These are phyloP conservation scores for Lepidium sativum DNA, from an alignment of 345 rosid species.

Conservation along the genomic window DNA sequence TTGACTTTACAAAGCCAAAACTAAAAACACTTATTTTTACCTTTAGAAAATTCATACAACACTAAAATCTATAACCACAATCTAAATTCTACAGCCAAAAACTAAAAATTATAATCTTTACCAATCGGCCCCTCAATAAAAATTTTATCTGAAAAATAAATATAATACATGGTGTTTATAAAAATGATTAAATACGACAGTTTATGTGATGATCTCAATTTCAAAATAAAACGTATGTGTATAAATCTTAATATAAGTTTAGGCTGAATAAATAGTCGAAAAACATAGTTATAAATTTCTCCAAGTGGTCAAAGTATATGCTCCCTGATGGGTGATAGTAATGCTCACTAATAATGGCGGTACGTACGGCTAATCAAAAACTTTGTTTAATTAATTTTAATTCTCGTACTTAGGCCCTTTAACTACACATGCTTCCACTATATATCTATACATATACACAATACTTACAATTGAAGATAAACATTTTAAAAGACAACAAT, in stretches of 20 bases:
- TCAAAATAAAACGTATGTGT: no score
- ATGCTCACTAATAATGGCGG: neutral
- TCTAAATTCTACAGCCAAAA: no score
- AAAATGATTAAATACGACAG: no score
- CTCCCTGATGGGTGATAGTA: neutral
- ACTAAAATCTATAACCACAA: no score
- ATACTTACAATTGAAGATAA: neutral
- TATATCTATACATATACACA: neutral
- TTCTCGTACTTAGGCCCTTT: conserved; percentile 11
- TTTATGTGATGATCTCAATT: no score
- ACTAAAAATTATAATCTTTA: no score
- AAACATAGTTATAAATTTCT: neutral
- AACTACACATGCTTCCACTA: conserved; percentile 1
- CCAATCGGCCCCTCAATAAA: no score
- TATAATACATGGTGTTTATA: no score
- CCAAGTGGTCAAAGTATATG: conserved; percentile 15
- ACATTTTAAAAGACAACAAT: neutral
- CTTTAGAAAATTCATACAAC: no score
- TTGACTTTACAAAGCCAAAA: no score
- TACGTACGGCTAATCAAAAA: conserved; percentile 18
- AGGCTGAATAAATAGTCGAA: neutral
- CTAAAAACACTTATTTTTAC: no score
- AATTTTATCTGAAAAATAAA: no score
- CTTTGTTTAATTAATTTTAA: conserved; percentile 13
- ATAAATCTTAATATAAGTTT: neutral